Evolutionary conservation across 768 basidiomycete genomes (phyloP).

Genomic region (Pulveroboletus frians): DNA sequence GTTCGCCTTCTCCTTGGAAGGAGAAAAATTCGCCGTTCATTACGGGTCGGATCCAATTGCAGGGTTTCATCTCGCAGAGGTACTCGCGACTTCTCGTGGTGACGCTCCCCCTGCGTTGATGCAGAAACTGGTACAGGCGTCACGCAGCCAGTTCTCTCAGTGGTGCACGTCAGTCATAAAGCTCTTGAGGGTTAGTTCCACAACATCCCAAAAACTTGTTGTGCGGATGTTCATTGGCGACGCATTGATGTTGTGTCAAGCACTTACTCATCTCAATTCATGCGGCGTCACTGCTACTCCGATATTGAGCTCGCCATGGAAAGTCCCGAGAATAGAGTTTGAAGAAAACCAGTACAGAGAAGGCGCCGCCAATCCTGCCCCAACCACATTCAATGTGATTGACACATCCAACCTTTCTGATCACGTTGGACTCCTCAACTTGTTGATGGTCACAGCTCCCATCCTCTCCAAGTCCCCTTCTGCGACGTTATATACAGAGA

Average conservation of each 20-base stretch:
- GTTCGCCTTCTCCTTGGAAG: constrained; percentile 23
- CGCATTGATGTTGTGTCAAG: constrained; percentile 26
- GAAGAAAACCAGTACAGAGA: constrained; percentile 19
- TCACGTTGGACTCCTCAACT: constrained; percentile 28
- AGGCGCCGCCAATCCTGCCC: constrained; percentile 15
- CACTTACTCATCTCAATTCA: constrained; percentile 13
- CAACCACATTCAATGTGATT: constrained; percentile 30
- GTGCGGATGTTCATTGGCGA: constrained; percentile 31
- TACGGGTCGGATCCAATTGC: constrained; percentile 28
- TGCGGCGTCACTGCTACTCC: constrained; percentile 12
- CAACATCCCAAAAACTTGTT: constrained; percentile 8
- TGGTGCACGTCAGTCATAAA: constrained; percentile 26
- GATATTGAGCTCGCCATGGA: constrained; percentile 23
- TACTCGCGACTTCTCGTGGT: constrained; percentile 7
- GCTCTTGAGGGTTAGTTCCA: constrained; percentile 1
- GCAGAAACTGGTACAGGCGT: constrained; percentile 17
- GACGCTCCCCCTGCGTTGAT: constrained; percentile 7
- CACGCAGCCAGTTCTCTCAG: constrained; percentile 19
- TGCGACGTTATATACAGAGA: constrained; percentile 28
- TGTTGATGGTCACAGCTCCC: constrained; percentile 20
- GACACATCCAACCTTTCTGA: constrained; percentile 31
- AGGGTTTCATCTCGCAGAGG: constrained; percentile 32
- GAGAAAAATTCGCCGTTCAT: constrained; percentile 24
- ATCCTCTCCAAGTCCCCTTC: constrained; percentile 22
- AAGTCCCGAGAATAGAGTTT: constrained; percentile 17